These are phyloP conservation scores for Trichophyton equinum DNA, from an alignment of 2,329 filamentous ascomycete genomes.

Conservation along the genomic window DNA sequence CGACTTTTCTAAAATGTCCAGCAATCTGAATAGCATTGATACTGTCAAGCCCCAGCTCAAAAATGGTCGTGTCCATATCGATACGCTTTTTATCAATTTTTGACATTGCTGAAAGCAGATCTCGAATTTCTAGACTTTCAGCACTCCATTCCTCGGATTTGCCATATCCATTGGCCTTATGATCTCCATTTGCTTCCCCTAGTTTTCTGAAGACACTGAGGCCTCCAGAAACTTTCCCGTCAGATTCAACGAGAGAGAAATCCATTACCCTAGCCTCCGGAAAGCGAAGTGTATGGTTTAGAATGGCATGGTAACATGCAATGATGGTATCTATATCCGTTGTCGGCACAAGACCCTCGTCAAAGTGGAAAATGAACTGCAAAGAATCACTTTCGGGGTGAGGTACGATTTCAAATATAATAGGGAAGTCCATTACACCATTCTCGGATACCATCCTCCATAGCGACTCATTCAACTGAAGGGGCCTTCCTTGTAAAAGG, in stretches of 20 bases:
- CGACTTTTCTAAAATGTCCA: constrained; percentile 48
- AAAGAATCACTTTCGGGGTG: constrained; percentile 41
- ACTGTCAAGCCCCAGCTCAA: constrained; percentile 80
- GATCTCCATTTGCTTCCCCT: constrained; percentile 6
- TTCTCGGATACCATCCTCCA: constrained; percentile 41
- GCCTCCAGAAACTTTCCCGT: neutral
- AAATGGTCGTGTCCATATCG: constrained; percentile 55
- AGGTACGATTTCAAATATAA: constrained; percentile 64
- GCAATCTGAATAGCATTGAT: constrained; percentile 75
- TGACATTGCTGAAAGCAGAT: constrained; percentile 48
- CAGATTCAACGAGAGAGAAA: constrained; percentile 3
- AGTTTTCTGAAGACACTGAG: constrained; percentile 11
- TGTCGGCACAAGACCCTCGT: constrained; percentile 24
- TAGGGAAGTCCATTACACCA: constrained; percentile 51
- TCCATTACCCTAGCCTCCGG: constrained; percentile 22
- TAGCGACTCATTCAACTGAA: constrained; percentile 34
- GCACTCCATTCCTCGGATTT: constrained; percentile 34
- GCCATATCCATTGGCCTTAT: neutral
- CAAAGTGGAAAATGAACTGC: constrained; percentile 50
- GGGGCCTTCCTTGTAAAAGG: constrained; percentile 55
- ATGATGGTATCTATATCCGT: constrained; percentile 18
- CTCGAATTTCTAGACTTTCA: constrained; percentile 42
- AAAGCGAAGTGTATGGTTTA: constrained; percentile 25
- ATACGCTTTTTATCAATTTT: constrained; percentile 41
- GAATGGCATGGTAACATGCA: constrained; percentile 21